Evolutionary conservation across 306 rosid species (phyloP).

Genomic region (Pueraria montana): DNA sequence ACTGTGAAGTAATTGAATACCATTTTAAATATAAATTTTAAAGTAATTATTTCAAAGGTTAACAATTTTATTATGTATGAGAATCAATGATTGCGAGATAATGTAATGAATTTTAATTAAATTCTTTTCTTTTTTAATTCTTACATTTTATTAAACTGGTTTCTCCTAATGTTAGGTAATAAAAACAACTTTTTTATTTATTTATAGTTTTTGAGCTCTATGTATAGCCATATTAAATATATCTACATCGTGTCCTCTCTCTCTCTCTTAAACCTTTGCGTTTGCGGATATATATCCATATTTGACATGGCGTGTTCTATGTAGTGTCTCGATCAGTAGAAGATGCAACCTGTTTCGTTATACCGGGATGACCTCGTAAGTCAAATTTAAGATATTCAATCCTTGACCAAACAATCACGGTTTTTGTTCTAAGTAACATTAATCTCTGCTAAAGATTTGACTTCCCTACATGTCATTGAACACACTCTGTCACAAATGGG

Average conservation of each 20-base stretch:
- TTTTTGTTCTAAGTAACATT: conserved; percentile 8
- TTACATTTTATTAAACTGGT: not conserved
- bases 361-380: conserved; percentile 1
- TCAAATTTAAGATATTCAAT: conserved; percentile 24
- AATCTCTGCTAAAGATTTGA: conserved; percentile 22
- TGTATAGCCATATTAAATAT: not conserved
- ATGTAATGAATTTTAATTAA: not conserved
- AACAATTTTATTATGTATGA: not conserved
- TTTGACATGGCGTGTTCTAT: conserved; percentile 5
- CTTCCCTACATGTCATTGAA: conserved; percentile 20
- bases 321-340: conserved; percentile 37
- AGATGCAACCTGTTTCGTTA: conserved; percentile 24
- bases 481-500: conserved; percentile 22
- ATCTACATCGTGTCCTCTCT: not conserved
- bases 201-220: not conserved
- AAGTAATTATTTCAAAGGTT: too few species aligned
- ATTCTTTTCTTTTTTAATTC: not conserved
- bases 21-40: too few species aligned
- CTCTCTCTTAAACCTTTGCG: not conserved
- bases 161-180: not conserved
- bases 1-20: not conserved
- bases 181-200: not conserved
- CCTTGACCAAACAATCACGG: conserved; percentile 40
- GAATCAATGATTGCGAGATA: not conserved
- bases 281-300: not conserved